Evolutionary conservation across 306 rosid species (phyloP), one percentile per base, ranked within the genome.

Genomic region (Lathyrus tuberosus): DNA sequence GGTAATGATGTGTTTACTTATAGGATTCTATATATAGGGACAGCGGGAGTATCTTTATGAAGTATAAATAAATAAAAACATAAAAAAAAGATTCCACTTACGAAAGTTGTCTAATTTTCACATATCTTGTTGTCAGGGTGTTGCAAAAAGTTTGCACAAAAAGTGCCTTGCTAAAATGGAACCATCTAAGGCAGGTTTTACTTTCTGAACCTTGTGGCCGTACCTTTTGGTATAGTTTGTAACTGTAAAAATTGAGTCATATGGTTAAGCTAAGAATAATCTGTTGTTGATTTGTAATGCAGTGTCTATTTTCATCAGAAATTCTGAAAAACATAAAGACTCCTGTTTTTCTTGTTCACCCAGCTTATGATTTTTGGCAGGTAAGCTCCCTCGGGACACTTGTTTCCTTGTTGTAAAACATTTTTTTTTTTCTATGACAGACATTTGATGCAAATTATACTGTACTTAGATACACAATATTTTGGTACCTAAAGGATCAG

Each of bases 361-460:
- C 97, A 71, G 96, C 89, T 53, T 94, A 91, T 74, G 97, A 94
- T 75, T 88, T 86, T 74, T 94, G 97, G 99, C 97, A 94, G 96
- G 99, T 87, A 74, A 72, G 37, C 72, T 72, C 78, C 66, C 71
- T 64, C 13, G 17, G n/a, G 43, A 42, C 26, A 61, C 77, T 40
- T 69, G 44, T 62, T 80, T 74, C 49, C 53, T 78, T 81, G 69
- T 33, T 52, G 43, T 41, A 9, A 22, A 41, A 11, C n/a, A 41
- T 56, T 64, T 33, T 57, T 3, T 61, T 61, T 70, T 53, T 37
- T 69, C 47, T 66, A 15, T 74, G 65, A 53, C 40, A 56, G 75
- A 57, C 48, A 70, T 66, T 58, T 82, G 67, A 79, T 43, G n/a
- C 71, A 40, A 72, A 67, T 73, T 59, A 40, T 70, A 56, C 77